A percentile compares a stretch with the other conserved stretches of the same genome.
These are phyloP conservation scores for Pezicula radicicola DNA, from an alignment of 2,329 filamentous ascomycete genomes.

Conservation along the genomic window DNA sequence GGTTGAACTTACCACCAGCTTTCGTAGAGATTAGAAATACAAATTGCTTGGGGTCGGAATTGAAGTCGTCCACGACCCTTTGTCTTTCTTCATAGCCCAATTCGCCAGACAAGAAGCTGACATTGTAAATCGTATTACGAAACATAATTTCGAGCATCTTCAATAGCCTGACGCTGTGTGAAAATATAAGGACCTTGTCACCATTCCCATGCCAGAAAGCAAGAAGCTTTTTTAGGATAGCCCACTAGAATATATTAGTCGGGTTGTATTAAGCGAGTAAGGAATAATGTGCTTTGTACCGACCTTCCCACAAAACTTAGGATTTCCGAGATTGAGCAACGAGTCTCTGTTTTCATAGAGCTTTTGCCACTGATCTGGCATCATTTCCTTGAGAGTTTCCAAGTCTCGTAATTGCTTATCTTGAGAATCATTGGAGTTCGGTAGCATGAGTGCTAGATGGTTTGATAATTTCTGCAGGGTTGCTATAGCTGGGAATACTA, in stretches of 20 bases:
- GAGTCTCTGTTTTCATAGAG: slow-evolving; percentile 75
- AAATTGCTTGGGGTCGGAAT: slow-evolving; percentile 81
- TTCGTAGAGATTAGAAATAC: slow-evolving; percentile 95
- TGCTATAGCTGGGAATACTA: slow-evolving; percentile 82
- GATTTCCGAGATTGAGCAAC: slow-evolving; percentile 77
- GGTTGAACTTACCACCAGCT: slow-evolving; percentile 59
- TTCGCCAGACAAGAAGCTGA: slow-evolving; percentile 85
- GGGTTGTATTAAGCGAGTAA: not conserved
- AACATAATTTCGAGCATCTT: slow-evolving; percentile 84
- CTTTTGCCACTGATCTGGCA: slow-evolving; percentile 72
- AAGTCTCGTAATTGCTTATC: slow-evolving; percentile 80
- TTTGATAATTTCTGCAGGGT: slow-evolving; percentile 86
- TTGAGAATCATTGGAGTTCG: slow-evolving; percentile 55
- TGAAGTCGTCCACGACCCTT: slow-evolving; percentile 84
- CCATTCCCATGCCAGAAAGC: slow-evolving; percentile 86
- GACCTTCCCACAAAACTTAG: slow-evolving; percentile 85
- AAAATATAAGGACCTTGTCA: slow-evolving; percentile 95
- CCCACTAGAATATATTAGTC: slow-evolving; percentile 58
- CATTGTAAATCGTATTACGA: slow-evolving; percentile 82
- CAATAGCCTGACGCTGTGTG: slow-evolving; percentile 82
- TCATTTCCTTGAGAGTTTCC: slow-evolving; percentile 67
- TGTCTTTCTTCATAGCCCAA: slow-evolving; percentile 82
- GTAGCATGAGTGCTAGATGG: slow-evolving; percentile 86
- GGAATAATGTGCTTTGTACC: not conserved
- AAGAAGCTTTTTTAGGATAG: slow-evolving; percentile 79